phyloP scores from a whole-genome alignment of 192 early-diverging fungal species.

The Coemansia sp. region DNA sequence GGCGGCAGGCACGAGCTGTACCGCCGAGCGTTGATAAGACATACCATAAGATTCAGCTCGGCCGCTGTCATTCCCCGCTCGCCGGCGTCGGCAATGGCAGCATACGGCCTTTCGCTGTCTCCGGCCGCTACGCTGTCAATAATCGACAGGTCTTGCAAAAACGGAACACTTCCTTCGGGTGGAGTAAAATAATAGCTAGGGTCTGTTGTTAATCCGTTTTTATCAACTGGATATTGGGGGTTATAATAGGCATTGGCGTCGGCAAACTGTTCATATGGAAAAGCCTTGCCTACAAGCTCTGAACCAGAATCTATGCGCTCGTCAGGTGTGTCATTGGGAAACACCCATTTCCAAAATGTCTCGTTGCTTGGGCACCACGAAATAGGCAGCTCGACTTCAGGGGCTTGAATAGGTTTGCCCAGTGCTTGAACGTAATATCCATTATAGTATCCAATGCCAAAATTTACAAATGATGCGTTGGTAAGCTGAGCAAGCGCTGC shows the following conservation, averaged over 20 bases:
- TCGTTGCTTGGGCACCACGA: slow-evolving; percentile 41
- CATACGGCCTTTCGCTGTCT: slow-evolving; percentile 24
- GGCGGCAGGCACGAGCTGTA: slow-evolving; percentile 38
- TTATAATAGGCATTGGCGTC: background rate
- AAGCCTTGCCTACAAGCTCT: slow-evolving; percentile 11
- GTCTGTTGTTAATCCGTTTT: slow-evolving; percentile 19
- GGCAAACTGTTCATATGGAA: slow-evolving; percentile 21
- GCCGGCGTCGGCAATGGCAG: slow-evolving; percentile 22
- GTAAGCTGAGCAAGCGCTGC: slow-evolving; percentile 8
- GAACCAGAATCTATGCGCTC: background rate
- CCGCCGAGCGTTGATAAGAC: slow-evolving; percentile 45
- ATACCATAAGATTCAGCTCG: slow-evolving; percentile 41
- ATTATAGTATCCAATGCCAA: slow-evolving; percentile 26
- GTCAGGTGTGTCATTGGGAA: slow-evolving; percentile 19
- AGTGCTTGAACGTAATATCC: slow-evolving; percentile 47
- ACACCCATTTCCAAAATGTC: slow-evolving; percentile 43
- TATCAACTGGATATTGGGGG: background rate
- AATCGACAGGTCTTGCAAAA: slow-evolving; percentile 15
- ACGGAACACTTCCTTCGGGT: slow-evolving; percentile 29
- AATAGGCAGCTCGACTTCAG: slow-evolving; percentile 7
- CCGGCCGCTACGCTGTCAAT: slow-evolving; percentile 15
- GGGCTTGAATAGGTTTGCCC: slow-evolving; percentile 18
- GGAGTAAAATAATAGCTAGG: slow-evolving; percentile 38
- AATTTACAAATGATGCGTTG: slow-evolving; percentile 9
- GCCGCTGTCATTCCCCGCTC: slow-evolving; percentile 32